These are phyloP conservation scores for Wallacemonas collosoma DNA, from an alignment of 208 protist genomes.

Conservation along the genomic window DNA sequence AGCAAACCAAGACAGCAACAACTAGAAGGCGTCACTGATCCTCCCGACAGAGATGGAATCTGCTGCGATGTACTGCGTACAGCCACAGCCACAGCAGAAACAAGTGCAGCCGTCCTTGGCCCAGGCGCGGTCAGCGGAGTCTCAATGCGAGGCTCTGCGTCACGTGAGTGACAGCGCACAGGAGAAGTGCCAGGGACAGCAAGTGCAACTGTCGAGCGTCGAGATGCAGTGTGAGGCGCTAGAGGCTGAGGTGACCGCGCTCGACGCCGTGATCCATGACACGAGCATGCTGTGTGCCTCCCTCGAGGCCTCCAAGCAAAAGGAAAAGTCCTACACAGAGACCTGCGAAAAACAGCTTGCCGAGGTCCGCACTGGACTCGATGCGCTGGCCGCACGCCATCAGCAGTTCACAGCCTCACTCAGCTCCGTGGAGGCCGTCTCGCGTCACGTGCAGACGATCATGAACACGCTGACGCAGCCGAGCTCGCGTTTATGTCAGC, in stretches of 20 bases:
- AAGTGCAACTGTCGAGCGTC: not conserved
- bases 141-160: not conserved
- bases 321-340: conserved; percentile 50
- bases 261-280: conserved; percentile 5
- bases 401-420: conserved; percentile 23
- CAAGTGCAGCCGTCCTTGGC: conserved; percentile 31
- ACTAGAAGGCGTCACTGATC: too few relatives aligned
- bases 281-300: conserved; percentile 19
- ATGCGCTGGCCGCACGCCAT: conserved; percentile 57
- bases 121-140: conserved; percentile 3
- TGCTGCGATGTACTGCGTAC: not conserved
- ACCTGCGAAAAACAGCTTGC: conserved; percentile 51
- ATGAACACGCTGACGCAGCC: conserved; percentile 31
- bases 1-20: too few relatives aligned
- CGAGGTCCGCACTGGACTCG: conserved; percentile 48
- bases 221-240: conserved; percentile 5
- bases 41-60: not conserved
- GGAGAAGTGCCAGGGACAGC: not conserved
- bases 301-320: conserved; percentile 58
- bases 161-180: not conserved
- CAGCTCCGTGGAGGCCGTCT: conserved; percentile 33
- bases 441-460: conserved; percentile 33
- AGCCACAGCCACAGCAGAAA: conserved; percentile 28
- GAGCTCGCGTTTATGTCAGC: conserved; percentile 34
- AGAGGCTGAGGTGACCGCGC: conserved; percentile 6